Percentiles rank a stretch among this genome's conserved stretches.
phyloP scores from a whole-genome alignment of 2,329 filamentous ascomycete species.

The Talaromyces atroroseus region DNA sequence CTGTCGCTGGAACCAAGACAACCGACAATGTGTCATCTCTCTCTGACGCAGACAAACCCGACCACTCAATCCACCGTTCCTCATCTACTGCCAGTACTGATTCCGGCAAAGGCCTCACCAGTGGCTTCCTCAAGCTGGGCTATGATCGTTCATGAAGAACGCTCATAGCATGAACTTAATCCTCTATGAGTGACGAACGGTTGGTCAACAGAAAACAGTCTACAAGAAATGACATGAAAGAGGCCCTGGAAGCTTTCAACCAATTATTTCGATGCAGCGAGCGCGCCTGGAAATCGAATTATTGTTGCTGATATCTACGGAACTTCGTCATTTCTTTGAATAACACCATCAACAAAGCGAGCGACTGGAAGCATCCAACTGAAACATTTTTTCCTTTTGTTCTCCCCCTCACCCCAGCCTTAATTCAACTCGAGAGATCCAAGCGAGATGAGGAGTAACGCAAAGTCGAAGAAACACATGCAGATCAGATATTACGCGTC shows the following conservation, averaged over 20 bases:
- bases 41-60: slow-evolving; percentile 2
- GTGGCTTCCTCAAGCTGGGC: slow-evolving; percentile 13
- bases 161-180: not conserved
- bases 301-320: not conserved
- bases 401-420: not conserved
- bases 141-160: slow-evolving; percentile 11
- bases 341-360: not conserved
- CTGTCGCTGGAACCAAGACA: slow-evolving; percentile 5
- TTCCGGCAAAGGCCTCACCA: not conserved
- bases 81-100: slow-evolving; percentile 12
- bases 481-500: not conserved
- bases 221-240: not conserved
- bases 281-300: not conserved
- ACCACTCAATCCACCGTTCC: slow-evolving; percentile 1
- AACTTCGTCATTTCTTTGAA: not conserved
- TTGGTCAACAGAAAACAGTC: not conserved
- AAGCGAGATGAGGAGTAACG: not conserved
- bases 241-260: not conserved
- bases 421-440: not conserved
- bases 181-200: not conserved
- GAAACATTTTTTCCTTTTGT: not conserved
- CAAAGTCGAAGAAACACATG: not conserved
- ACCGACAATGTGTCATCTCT: not conserved
- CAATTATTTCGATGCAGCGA: not conserved
- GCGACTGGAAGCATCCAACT: not conserved